Evolutionary conservation across 2,329 filamentous ascomycete genomes (phyloP).

Genomic region (Biscogniauxia sp.): DNA sequence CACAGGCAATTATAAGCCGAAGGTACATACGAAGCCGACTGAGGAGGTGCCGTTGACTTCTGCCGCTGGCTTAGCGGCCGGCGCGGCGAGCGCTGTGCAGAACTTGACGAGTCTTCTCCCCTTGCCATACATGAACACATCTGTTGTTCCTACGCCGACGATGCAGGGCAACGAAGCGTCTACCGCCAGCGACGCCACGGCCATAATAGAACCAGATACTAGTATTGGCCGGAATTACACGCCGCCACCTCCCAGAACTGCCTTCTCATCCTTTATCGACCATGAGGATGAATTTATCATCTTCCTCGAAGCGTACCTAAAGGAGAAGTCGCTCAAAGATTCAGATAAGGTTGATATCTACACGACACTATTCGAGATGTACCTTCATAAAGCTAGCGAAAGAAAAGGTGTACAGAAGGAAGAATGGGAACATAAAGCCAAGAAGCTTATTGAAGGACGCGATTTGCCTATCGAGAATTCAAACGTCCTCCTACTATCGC

Average conservation of each 20-base stretch:
- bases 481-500: slow-evolving; percentile 88
- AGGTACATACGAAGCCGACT: slow-evolving; percentile 51
- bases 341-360: slow-evolving; percentile 82
- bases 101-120: slow-evolving; percentile 82
- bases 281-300: slow-evolving; percentile 87
- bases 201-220: slow-evolving; percentile 49
- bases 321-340: slow-evolving; percentile 67
- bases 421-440: slow-evolving; percentile 88
- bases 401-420: slow-evolving; percentile 66
- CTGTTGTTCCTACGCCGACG: slow-evolving; percentile 52
- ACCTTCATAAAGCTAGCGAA: slow-evolving; percentile 80
- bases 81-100: slow-evolving; percentile 75
- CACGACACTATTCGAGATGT: slow-evolving; percentile 97
- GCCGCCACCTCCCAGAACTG: slow-evolving; percentile 77
- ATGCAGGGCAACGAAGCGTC: slow-evolving; percentile 49
- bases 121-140: slow-evolving; percentile 77
- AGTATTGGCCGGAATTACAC: slow-evolving; percentile 60
- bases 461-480: slow-evolving; percentile 88
- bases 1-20: slow-evolving; percentile 77
- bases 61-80: slow-evolving; percentile 47
- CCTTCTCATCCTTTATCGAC: slow-evolving; percentile 95
- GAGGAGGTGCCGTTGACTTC: slow-evolving; percentile 38
- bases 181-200: slow-evolving; percentile 51
- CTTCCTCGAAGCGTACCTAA: slow-evolving; percentile 85
- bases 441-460: slow-evolving; percentile 78